Percentiles rank a stretch among this genome's conserved stretches.
Evolutionary conservation across 495 filamentous ascomycete species (phyloP).

Genomic region (Aspergillus ostianus): DNA sequence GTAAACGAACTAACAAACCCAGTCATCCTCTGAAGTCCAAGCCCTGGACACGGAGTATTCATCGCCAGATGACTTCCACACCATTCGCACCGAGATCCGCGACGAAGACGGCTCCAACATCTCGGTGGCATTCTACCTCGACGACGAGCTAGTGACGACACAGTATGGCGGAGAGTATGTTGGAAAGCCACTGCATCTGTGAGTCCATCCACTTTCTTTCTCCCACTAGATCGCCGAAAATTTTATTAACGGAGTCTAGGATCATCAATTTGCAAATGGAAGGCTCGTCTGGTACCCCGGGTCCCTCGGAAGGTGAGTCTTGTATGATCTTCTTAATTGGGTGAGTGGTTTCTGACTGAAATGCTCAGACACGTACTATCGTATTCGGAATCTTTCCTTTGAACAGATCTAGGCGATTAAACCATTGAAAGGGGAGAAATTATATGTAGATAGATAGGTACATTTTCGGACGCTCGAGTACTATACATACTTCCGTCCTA

Average conservation of each 20-base stretch:
- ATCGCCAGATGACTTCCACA: constrained; percentile 47
- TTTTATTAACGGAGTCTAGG: neutral
- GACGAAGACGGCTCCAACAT: constrained; percentile 55
- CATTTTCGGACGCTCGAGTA: no score
- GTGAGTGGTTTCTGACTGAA: constrained; percentile 1
- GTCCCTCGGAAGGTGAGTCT: constrained; percentile 25
- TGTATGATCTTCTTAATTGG: no score
- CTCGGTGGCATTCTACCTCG: constrained; percentile 52
- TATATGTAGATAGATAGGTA: no score
- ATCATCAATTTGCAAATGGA: constrained; percentile 34
- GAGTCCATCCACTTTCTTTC: constrained; percentile 1
- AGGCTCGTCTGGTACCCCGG: constrained; percentile 27
- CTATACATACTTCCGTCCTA: neutral
- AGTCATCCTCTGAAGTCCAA: constrained; percentile 44
- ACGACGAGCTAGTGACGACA: constrained; percentile 46
- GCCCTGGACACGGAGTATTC: constrained; percentile 50
- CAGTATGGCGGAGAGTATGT: constrained; percentile 52
- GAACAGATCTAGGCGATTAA: constrained; percentile 11
- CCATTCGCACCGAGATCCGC: constrained; percentile 48
- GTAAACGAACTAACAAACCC: neutral
- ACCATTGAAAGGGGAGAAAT: neutral
- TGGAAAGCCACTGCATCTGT: constrained; percentile 40
- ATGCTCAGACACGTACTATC: constrained; percentile 11
- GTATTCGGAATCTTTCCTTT: constrained; percentile 13
- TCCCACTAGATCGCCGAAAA: neutral